phyloP scores from a whole-genome alignment of 2,329 filamentous ascomycete species.

The Paradendryphiella salina region DNA sequence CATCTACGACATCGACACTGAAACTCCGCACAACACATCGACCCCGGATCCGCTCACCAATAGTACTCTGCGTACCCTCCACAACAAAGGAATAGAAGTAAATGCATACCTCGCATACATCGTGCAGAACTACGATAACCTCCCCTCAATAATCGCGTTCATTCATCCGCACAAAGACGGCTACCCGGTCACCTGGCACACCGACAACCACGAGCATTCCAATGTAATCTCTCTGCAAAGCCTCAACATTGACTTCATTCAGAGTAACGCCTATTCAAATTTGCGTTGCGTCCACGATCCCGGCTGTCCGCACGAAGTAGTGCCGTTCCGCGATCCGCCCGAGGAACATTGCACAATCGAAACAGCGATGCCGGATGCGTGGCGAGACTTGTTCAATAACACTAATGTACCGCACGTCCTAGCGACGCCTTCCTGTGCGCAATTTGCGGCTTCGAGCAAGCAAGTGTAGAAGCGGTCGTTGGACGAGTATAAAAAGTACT shows the following conservation, averaged over 20 bases:
- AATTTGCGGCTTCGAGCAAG: constrained; percentile 43
- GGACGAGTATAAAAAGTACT: constrained; percentile 33
- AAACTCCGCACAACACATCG: constrained; percentile 18
- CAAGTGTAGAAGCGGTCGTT: constrained; percentile 32
- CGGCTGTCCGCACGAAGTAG: constrained; percentile 48
- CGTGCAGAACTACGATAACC: constrained; percentile 29
- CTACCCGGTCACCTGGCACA: constrained; percentile 11
- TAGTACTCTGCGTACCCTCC: constrained; percentile 20
- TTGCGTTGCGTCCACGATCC: constrained; percentile 46
- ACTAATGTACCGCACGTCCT: constrained; percentile 34
- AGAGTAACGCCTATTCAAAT: constrained; percentile 48
- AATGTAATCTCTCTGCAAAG: constrained; percentile 8
- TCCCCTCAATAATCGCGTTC: constrained; percentile 27
- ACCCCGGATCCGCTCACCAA: constrained; percentile 23
- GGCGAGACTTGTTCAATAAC: constrained; percentile 21
- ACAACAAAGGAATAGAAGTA: constrained; percentile 30
- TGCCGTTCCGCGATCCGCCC: constrained; percentile 37
- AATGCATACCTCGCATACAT: constrained; percentile 33
- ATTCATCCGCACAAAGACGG: constrained; percentile 23
- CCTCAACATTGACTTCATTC: constrained; percentile 46
- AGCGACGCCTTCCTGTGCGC: constrained; percentile 52
- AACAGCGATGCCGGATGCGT: constrained; percentile 22
- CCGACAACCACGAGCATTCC: constrained; percentile 16
- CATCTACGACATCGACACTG: constrained; percentile 41
- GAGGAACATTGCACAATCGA: constrained; percentile 17